A percentile compares a stretch with the other conserved stretches of the same genome.
phyloP scores from a whole-genome alignment of 2,329 filamentous ascomycete species.

The Claviceps pazoutovae region DNA sequence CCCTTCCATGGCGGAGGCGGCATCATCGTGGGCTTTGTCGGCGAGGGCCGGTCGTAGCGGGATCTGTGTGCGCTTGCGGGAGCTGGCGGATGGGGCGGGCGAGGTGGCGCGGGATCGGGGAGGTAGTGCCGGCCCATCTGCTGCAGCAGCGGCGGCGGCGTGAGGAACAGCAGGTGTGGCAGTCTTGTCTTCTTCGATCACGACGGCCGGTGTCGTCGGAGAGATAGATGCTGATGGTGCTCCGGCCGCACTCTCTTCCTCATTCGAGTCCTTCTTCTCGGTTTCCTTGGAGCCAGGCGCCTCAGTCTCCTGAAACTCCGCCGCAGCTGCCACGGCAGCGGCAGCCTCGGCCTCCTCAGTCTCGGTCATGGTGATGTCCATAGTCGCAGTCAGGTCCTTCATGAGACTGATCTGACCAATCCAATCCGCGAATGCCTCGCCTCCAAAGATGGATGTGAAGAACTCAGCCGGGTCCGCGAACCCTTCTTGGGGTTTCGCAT shows the following conservation, averaged over 20 bases:
- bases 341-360: conserved; percentile 40
- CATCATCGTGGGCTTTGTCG: conserved; percentile 62
- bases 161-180: conserved; percentile 7
- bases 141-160: conserved; percentile 3
- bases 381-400: conserved; percentile 94
- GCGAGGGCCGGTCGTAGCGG: conserved; percentile 76
- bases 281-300: conserved; percentile 44
- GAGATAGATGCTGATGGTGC: neutral
- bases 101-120: conserved; percentile 23
- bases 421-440: conserved; percentile 88
- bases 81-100: conserved; percentile 28
- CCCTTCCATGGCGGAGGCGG: conserved; percentile 50
- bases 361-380: conserved; percentile 91
- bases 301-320: conserved; percentile 30
- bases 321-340: neutral
- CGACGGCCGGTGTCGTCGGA: conserved; percentile 22
- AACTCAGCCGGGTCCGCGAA: conserved; percentile 96
- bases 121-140: conserved; percentile 11
- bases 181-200: conserved; percentile 26
- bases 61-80: conserved; percentile 38
- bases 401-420: conserved; percentile 97
- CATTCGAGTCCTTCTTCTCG: conserved; percentile 39
- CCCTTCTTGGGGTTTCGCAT: conserved; percentile 76
- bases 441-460: conserved; percentile 96
- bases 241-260: conserved; percentile 15